Conservation (phyloP, 352 stramenopile genomes). For the Globisporangium cederbergense region DNA sequence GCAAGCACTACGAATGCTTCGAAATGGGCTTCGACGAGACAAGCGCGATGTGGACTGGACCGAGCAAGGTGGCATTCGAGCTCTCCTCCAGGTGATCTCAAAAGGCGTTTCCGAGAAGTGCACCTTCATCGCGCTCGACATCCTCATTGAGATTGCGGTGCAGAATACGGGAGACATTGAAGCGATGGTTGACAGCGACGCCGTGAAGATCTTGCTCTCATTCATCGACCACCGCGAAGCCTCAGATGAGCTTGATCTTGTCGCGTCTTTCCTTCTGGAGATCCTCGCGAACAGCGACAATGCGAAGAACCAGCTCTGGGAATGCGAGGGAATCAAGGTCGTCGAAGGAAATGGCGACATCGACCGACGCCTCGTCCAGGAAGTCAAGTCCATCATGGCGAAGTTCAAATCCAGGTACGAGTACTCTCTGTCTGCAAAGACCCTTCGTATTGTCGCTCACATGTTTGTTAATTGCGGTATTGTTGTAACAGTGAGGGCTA, state of each 20-base stretch:
- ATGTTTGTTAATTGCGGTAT: neutral
- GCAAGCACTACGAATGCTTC: slow-evolving; percentile 31
- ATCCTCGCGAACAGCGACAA: slow-evolving; percentile 37
- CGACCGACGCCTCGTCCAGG: slow-evolving; percentile 47
- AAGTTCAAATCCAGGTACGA: slow-evolving; percentile 44
- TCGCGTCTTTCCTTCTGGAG: slow-evolving; percentile 47
- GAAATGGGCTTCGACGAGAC: slow-evolving; percentile 26
- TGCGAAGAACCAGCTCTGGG: slow-evolving; percentile 42
- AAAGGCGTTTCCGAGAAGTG: slow-evolving; percentile 32
- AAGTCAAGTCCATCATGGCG: slow-evolving; percentile 58
- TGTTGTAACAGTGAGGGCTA: slow-evolving; percentile 77
- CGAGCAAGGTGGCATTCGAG: slow-evolving; percentile 37
- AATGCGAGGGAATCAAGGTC: slow-evolving; percentile 30
- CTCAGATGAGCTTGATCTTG: slow-evolving; percentile 42
- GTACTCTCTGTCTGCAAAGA: neutral
- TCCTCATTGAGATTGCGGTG: slow-evolving; percentile 35
- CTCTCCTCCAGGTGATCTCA: slow-evolving; percentile 43
- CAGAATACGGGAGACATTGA: slow-evolving; percentile 36
- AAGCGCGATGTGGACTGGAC: slow-evolving; percentile 27
- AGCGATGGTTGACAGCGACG: slow-evolving; percentile 38
- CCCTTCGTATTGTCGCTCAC: neutral
- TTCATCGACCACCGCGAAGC: slow-evolving; percentile 33
- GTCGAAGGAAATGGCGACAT: slow-evolving; percentile 42
- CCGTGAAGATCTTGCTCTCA: slow-evolving; percentile 41
- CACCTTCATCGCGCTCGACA: slow-evolving; percentile 34